These are phyloP conservation scores for Citeromyces matritensis DNA, from an alignment of 805 yeast genomes.

Conservation along the genomic window DNA sequence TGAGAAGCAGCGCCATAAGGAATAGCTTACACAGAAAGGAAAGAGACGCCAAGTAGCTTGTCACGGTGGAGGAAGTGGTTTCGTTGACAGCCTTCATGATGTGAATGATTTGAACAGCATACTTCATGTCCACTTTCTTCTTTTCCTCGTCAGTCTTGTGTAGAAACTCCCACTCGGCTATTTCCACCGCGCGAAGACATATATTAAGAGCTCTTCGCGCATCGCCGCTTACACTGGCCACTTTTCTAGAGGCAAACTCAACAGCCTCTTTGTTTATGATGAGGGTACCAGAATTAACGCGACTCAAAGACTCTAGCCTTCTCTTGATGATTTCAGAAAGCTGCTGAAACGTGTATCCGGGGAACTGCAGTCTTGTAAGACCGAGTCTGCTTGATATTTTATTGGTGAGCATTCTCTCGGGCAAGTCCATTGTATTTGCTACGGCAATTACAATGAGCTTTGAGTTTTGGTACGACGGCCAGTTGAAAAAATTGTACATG, in stretches of 20 bases:
- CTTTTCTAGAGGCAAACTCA: conserved; percentile 84
- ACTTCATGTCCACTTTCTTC: conserved; percentile 20
- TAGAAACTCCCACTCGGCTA: conserved; percentile 56
- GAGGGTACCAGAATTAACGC: conserved; percentile 21
- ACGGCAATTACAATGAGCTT: conserved; percentile 80
- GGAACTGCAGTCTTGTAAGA: conserved; percentile 69
- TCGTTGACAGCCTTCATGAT: conserved; percentile 70
- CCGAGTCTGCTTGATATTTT: conserved; percentile 90
- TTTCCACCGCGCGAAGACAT: conserved; percentile 78
- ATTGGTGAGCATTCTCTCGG: conserved; percentile 76
- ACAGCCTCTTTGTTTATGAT: conserved; percentile 56
- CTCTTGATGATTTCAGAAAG: conserved; percentile 60
- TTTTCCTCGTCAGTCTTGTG: conserved; percentile 13
- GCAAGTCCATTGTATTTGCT: conserved; percentile 95
- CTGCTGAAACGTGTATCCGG: conserved; percentile 77
- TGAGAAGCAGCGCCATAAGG: conserved; percentile 48
- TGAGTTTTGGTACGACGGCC: conserved; percentile 82
- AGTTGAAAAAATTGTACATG: conserved; percentile 91
- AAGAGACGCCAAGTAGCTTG: conserved; percentile 37
- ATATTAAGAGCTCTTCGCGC: conserved; percentile 86
- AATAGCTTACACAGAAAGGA: conserved; percentile 62
- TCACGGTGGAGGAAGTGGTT: conserved; percentile 61
- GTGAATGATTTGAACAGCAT: conserved; percentile 55
- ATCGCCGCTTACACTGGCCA: conserved; percentile 95
- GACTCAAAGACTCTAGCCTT: conserved; percentile 39